Conservation (phyloP, 2,329 filamentous ascomycete species). For the Exophiala mesophila region DNA sequence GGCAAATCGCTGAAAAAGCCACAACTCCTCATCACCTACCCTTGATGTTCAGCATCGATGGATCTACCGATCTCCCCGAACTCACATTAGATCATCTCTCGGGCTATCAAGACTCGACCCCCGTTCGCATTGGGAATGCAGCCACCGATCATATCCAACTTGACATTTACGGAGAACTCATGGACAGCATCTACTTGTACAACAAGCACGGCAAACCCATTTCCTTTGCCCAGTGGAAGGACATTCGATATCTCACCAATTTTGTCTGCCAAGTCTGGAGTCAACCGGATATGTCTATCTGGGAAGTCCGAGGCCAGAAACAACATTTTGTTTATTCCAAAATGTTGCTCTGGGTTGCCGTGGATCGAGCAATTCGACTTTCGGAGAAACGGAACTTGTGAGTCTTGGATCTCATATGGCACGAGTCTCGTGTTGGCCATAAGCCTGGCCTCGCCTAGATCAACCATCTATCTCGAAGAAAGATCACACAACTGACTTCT, state of each 20-base stretch:
- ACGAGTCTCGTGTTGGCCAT: no score
- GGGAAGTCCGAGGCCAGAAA: constrained; percentile 71
- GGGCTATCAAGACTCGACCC: constrained; percentile 65
- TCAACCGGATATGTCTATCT: constrained; percentile 73
- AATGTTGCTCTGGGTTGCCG: constrained; percentile 76
- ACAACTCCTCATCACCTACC: constrained; percentile 47
- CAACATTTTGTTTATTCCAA: constrained; percentile 80
- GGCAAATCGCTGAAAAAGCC: constrained; percentile 50
- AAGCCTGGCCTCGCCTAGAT: background rate
- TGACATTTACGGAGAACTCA: constrained; percentile 73
- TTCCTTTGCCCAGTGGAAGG: constrained; percentile 70
- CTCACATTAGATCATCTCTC: constrained; percentile 64
- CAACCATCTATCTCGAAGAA: no score
- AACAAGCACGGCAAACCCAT: constrained; percentile 75
- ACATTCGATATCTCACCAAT: constrained; percentile 63
- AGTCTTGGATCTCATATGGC: background rate
- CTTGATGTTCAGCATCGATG: constrained; percentile 77
- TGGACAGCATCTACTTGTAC: constrained; percentile 72
- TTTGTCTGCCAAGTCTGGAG: constrained; percentile 65
- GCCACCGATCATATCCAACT: constrained; percentile 72
- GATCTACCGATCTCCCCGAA: constrained; percentile 70
- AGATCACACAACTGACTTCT: background rate
- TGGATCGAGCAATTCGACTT: constrained; percentile 69
- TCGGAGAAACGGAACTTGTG: constrained; percentile 66
- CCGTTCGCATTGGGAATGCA: constrained; percentile 72